Evolutionary conservation across 305 asterid genomes (phyloP), one percentile per base, ranked within the genome.

Genomic region (Fraxinus latifolia): DNA sequence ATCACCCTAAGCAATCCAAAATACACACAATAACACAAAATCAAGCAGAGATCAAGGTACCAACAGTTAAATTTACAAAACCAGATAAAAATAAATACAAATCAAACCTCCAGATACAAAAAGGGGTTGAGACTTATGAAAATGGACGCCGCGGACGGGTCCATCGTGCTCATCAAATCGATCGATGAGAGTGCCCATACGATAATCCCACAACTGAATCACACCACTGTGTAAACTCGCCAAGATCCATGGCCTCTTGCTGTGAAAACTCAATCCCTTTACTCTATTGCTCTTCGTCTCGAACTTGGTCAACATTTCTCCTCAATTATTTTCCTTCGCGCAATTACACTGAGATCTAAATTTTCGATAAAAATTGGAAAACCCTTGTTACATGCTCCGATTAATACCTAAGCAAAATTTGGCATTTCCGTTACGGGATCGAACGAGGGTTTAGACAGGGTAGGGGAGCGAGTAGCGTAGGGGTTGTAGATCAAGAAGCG

Each of bases 261-360:
- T 78, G 47, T 82, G 85, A 37, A 82, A 82, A 71, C 85, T 82
- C 75, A 82, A 71, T 3, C 85, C 85, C 62, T 82, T 82, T n/a
- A 82, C 85, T 77, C 85, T 78, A 73, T 82, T 82, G 74, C 85
- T 82, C 82, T 82, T 78, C 29, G 85, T 82, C 79, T 77, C 85
- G 33, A 82, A 82, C 82, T 82, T 82, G 15, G 85, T 82, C 85
- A 82, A 74, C 85, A 82, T 82, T 50, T 82, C 31, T 60, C 58
- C 58, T 25, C 58, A 78, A 62, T 70, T 32, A 27, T 32, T 60
- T 60, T 42, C 42, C 42, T 70, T 15, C 31, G 8, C 32, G 39
- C 44, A 60, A 8, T 7, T 4, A 47, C 29, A 79, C 71, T 7
- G 71, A 60, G 71, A 60, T 60, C 71, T 19, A 60, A 21, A 21